Percentiles rank a stretch among this genome's conserved stretches.
Conservation (phyloP, 345 rosid species). For the Viola odorata region DNA sequence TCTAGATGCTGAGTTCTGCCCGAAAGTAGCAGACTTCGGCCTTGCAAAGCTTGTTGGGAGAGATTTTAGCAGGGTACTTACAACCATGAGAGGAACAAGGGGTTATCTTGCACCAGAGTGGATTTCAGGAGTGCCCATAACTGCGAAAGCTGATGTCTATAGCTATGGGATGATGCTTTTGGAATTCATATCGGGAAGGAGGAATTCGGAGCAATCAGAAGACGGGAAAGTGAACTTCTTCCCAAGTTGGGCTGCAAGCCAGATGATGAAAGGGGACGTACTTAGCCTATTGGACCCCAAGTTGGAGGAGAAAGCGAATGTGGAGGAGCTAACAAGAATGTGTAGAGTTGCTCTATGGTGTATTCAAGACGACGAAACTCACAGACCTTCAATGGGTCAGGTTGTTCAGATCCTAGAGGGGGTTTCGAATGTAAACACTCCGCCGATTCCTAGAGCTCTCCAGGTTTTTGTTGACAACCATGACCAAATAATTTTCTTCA, state of each 20-base stretch:
- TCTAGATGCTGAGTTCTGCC: conserved; percentile 51
- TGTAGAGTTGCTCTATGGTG: conserved; percentile 85
- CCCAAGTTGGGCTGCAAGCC: conserved; percentile 53
- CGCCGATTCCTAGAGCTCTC: conserved; percentile 59
- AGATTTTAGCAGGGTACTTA: conserved; percentile 76
- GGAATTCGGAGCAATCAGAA: conserved; percentile 53
- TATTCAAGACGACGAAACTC: conserved; percentile 71
- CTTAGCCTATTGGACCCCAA: conserved; percentile 48
- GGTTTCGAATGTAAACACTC: conserved; percentile 47
- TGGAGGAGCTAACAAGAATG: conserved; percentile 53
- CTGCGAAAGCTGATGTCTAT: conserved; percentile 80
- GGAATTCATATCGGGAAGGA: conserved; percentile 70
- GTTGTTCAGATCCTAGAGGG: conserved; percentile 84
- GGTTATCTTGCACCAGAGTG: conserved; percentile 92
- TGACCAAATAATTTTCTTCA: conserved; percentile 41
- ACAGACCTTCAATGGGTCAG: conserved; percentile 75
- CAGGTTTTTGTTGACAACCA: conserved; percentile 33
- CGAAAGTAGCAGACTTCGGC: conserved; percentile 87
- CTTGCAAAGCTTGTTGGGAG: conserved; percentile 78
- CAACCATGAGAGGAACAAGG: conserved; percentile 82
- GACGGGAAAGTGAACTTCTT: conserved; percentile 48
- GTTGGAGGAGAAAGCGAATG: conserved; percentile 37
- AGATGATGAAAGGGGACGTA: conserved; percentile 39
- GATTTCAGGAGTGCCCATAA: conserved; percentile 79
- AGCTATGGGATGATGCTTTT: conserved; percentile 92